These are phyloP conservation scores for Lotmaria passim DNA, from an alignment of 208 protist species.

Conservation along the genomic window DNA sequence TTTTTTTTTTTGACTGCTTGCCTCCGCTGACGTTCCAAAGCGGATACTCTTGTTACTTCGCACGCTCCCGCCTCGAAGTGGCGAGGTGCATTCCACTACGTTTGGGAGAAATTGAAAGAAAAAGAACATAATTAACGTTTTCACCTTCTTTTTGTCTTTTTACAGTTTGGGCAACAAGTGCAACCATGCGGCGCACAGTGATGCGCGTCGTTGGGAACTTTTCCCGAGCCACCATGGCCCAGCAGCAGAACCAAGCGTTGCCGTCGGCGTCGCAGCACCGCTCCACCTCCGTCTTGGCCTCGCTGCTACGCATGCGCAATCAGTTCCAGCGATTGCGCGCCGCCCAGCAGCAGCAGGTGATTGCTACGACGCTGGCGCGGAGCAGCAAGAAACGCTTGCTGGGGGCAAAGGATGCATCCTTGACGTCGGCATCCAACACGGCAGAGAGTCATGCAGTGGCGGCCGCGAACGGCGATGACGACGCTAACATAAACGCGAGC, in stretches of 20 bases:
- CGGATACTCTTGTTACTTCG: not conserved
- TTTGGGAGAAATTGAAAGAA: no score
- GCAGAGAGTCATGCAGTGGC: not conserved
- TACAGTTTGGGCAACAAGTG: not conserved
- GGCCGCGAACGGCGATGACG: not conserved
- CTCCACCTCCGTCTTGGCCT: slow-evolving; percentile 37
- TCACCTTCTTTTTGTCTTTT: not conserved
- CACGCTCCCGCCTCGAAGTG: not conserved
- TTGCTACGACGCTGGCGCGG: slow-evolving; percentile 12
- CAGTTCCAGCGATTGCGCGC: slow-evolving; percentile 43
- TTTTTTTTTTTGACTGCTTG: not conserved
- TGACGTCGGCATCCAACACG: not conserved
- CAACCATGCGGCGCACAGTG: slow-evolving; percentile 7
- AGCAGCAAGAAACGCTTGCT: slow-evolving; percentile 12
- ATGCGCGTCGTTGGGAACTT: not conserved
- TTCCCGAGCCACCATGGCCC: slow-evolving; percentile 11
- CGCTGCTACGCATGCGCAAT: slow-evolving; percentile 46
- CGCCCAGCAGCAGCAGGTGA: slow-evolving; percentile 29
- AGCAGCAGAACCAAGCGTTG: slow-evolving; percentile 7
- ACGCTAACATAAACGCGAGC: not conserved
- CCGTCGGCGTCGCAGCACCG: slow-evolving; percentile 17
- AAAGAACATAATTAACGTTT: not conserved
- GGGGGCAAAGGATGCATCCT: not conserved
- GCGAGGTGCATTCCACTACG: no score
- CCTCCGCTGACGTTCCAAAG: not conserved